These are phyloP conservation scores for Spergularia bocconei DNA, from an alignment of 148 eudicot genomes.

Conservation along the genomic window DNA sequence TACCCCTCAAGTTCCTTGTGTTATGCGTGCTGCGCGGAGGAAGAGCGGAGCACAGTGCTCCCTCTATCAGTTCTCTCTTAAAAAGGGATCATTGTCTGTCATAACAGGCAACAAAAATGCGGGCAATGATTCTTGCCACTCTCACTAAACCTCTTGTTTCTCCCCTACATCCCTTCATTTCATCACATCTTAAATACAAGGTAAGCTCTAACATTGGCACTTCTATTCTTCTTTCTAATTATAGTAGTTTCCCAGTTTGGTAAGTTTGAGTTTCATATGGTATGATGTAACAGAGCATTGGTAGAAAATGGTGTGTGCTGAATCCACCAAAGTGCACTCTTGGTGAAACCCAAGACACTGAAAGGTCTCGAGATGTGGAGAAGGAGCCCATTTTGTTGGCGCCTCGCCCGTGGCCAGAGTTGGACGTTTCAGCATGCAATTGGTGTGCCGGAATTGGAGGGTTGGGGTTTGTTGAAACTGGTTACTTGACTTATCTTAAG, in stretches of 20 bases:
- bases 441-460: conserved; percentile 86
- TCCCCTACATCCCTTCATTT: not conserved
- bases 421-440: conserved; percentile 55
- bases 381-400: conserved; percentile 9
- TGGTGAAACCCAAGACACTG: conserved; percentile 19
- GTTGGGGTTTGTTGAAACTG: conserved; percentile 70
- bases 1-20: no score
- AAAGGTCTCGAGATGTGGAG: conserved; percentile 29
- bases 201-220: not conserved
- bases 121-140: conserved; percentile 6
- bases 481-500: conserved; percentile 70
- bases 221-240: not conserved
- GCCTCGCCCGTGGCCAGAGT: conserved; percentile 12
- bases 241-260: not conserved
- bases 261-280: not conserved
- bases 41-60: no score
- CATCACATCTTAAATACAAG: conserved; percentile 18
- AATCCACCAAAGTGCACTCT: conserved; percentile 22
- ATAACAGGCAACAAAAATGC: not conserved
- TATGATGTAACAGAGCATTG: conserved; percentile 6
- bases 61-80: no score
- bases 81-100: no score
- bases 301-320: conserved; percentile 3
- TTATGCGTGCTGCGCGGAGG: no score
- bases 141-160: conserved; percentile 5